Evolutionary conservation across 2,329 filamentous ascomycete genomes (phyloP), one percentile per base, ranked within the genome.

Genomic region (Xylaria multiplex): DNA sequence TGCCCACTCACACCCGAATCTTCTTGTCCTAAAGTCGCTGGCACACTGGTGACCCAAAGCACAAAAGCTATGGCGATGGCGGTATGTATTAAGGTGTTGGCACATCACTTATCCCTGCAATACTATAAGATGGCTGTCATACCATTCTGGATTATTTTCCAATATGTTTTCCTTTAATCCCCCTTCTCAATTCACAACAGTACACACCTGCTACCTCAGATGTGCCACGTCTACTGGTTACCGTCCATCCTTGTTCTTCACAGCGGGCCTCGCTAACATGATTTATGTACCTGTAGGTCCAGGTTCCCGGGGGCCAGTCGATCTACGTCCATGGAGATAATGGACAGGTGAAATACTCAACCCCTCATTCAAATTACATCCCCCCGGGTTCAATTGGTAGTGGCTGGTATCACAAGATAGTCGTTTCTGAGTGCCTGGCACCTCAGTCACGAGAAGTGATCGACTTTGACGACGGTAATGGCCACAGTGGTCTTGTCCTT

Each of bases 291-390:
- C 50, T 30, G 1, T 46, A 81, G 78, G 83, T 86, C 37, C 74
- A 82, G 35, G 88, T 90, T 4, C 88, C 88, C 5, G 88, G 88
- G 32, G 89, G 89, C 30, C 88, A 91, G 72, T 77, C 82, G 64
- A 81, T 90, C 71, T 91, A 87, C 75, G 81, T 91, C 2, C 79
- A 83, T 27, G 27, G 27, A 3, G 76, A 81, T 30, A 56, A 68
- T 35, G 89, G 88, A 6, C 79, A 81, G 9, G 75, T 91, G 63
- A 79, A 81, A 61, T 91, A 86, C 78, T 86, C 87, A 0, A 68
- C 72, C 22, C 81, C 88, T 0, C 87, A 90, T 78, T 88, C 86
- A 0, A 77, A 76, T 2, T 78, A 72, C 62, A 83, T 84, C 5
- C 87, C 88, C 0, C 67, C 76, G 0, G 87, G 86, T 9, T 83